Conservation (phyloP, 2,329 filamentous ascomycete genomes). For the Bipolaris zeicola region DNA sequence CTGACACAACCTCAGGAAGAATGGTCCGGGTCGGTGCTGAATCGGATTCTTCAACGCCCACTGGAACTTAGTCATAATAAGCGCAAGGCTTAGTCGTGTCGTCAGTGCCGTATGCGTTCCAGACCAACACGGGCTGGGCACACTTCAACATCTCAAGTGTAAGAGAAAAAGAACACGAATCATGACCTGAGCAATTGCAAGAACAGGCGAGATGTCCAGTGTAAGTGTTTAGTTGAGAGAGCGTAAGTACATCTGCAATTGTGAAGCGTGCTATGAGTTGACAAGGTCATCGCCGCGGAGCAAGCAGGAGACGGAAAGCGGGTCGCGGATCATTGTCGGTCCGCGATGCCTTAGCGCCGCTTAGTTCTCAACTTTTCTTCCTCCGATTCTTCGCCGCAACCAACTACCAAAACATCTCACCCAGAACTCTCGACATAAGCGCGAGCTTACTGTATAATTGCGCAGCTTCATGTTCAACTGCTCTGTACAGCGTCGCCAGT, state of each 20-base stretch:
- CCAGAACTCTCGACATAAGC: conserved; percentile 1
- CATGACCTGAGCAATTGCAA: background rate
- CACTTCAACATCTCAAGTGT: background rate
- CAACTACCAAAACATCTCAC: background rate
- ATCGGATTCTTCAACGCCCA: background rate
- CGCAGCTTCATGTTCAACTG: conserved; percentile 8
- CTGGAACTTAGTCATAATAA: background rate
- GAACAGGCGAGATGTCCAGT: background rate
- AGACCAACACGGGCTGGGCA: background rate
- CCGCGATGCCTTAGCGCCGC: conserved; percentile 12
- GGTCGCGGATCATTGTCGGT: conserved; percentile 11
- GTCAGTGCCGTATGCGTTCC: background rate
- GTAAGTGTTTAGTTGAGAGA: too few species aligned
- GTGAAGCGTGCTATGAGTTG: too few species aligned
- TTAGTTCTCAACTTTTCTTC: conserved; percentile 11
- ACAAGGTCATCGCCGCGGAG: background rate
- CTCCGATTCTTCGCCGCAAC: background rate
- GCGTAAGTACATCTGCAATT: too few species aligned
- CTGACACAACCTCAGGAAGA: background rate
- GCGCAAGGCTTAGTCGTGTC: background rate
- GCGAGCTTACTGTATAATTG: background rate
- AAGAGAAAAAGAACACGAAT: background rate
- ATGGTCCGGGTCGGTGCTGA: background rate
- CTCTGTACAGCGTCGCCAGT: background rate
- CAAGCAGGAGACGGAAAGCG: conserved; percentile 5